phyloP scores from a whole-genome alignment of 768 basidiomycete species.

The Panaeolus papilionaceus region DNA sequence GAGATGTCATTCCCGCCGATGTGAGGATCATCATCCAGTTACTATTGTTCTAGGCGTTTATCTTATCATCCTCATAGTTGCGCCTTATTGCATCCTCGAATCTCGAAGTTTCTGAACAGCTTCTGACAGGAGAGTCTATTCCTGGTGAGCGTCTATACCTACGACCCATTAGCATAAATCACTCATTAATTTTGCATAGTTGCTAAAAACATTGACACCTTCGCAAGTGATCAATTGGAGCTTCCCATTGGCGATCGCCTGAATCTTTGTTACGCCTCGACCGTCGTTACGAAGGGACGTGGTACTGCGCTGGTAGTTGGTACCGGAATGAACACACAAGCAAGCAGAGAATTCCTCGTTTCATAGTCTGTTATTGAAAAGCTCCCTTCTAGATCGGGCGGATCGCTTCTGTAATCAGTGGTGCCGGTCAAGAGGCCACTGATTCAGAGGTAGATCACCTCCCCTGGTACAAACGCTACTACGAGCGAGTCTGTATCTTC shows the following conservation, averaged over 20 bases:
- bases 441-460: conserved; percentile 24
- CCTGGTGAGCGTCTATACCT: conserved; percentile 38
- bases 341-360: conserved; percentile 33
- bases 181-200: conserved; percentile 30
- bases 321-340: conserved; percentile 61
- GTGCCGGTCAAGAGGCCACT: conserved; percentile 27
- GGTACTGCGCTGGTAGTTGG: conserved; percentile 51
- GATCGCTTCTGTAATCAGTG: conserved; percentile 43
- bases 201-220: conserved; percentile 42
- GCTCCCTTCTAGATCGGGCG: conserved; percentile 37
- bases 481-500: conserved; percentile 29
- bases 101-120: conserved; percentile 55
- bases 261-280: conserved; percentile 52
- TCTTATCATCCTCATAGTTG: conserved; percentile 31
- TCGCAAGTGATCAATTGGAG: conserved; percentile 37
- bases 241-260: conserved; percentile 48
- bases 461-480: conserved; percentile 32
- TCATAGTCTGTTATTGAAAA: neutral
- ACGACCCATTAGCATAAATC: conserved; percentile 1
- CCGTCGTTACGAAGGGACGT: conserved; percentile 52
- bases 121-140: conserved; percentile 58
- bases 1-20: conserved; percentile 54
- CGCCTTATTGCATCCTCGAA: conserved; percentile 52
- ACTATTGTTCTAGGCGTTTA: neutral
- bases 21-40: conserved; percentile 26